Evolutionary conservation across 2,329 filamentous ascomycete species (phyloP).

Genomic region (Fusarium coicis): DNA sequence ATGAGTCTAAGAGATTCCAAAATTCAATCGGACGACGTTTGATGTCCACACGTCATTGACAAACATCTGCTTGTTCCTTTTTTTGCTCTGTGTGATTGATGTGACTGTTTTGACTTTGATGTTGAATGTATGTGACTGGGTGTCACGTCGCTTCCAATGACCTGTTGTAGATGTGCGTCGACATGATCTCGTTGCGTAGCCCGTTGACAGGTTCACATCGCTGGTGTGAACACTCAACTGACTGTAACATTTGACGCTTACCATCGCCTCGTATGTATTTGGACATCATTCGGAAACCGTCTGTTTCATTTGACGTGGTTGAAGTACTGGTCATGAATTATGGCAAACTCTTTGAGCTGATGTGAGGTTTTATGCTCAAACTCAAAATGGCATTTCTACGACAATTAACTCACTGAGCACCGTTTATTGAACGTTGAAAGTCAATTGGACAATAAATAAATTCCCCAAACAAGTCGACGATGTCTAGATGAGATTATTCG

Average conservation of each 20-base stretch:
- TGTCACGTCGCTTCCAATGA: neutral
- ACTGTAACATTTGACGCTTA: too few species aligned
- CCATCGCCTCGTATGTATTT: rapidly evolving
- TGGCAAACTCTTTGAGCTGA: rapidly evolving
- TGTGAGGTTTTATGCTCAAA: rapidly evolving
- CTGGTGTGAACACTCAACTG: too few species aligned
- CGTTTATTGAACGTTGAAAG: neutral
- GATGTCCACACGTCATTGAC: conserved; percentile 36
- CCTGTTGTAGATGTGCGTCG: neutral
- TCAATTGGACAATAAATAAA: neutral
- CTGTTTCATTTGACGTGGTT: neutral
- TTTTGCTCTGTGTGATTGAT: neutral
- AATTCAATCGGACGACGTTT: conserved; percentile 45
- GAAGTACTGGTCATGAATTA: rapidly evolving
- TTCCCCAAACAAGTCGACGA: rapidly evolving
- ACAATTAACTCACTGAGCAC: rapidly evolving
- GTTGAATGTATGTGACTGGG: too few species aligned
- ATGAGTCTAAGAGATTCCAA: conserved; percentile 47
- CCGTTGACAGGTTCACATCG: too few species aligned
- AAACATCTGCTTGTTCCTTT: neutral
- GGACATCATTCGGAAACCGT: rapidly evolving
- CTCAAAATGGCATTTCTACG: rapidly evolving
- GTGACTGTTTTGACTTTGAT: neutral
- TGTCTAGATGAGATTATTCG: neutral
- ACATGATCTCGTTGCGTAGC: too few species aligned